Base-by-base conservation (phyloP, 805 yeast species). In the Nakazawaea peltata region DNA sequence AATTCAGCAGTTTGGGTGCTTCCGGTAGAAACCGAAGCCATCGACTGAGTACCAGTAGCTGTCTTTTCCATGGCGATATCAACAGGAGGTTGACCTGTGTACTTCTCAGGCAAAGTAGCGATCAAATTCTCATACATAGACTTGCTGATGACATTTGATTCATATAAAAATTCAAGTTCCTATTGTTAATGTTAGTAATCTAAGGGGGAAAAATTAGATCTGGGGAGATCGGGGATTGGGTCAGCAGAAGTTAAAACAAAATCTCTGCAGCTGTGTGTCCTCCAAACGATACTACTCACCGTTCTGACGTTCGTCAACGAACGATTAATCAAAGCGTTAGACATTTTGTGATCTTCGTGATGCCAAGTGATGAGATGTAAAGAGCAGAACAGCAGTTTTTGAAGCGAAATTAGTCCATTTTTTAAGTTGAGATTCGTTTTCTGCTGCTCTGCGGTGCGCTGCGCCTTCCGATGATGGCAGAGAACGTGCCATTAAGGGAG, bases 91-190 rank as follows among this genome's bases (percentile, higher is more conserved):
- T 65, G 53, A 14, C 77, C 81, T 19, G 60, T 56, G 51, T 74
- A 77, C 44, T 66, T 72, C 5, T 57, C 55, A 12, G 95, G 94
- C 28, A 86, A 59, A 1, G 73, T 54, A 4, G 45, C 43, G 33
- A 58, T 42, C 14, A 86, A 59, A 25, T 71, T 68, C 11, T 73
- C 59, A 48, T 55, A 79, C 38, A 79, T 67, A 8, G 57, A 64
- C 25, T 70, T 67, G 14, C 77, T 63, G 39, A 87, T 75, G 29
- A 84, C 92, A 32, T 75, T 75, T 1, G 88, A 77, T 44, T 84
- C 94, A 28, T 57, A 61, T 21, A 87, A 63, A 50, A 84, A 86
- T 54, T 85, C 94, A 28, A 87, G 69, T 52, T 87, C 95, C 56
- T 65, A 16, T 21, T 13, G 24, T n/a, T 10, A 10, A 10, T 10